Percentiles rank a stretch among this genome's conserved stretches.
Evolutionary conservation across 2,329 filamentous ascomycete species (phyloP).

Genomic region (Colletotrichum chrysophilum): DNA sequence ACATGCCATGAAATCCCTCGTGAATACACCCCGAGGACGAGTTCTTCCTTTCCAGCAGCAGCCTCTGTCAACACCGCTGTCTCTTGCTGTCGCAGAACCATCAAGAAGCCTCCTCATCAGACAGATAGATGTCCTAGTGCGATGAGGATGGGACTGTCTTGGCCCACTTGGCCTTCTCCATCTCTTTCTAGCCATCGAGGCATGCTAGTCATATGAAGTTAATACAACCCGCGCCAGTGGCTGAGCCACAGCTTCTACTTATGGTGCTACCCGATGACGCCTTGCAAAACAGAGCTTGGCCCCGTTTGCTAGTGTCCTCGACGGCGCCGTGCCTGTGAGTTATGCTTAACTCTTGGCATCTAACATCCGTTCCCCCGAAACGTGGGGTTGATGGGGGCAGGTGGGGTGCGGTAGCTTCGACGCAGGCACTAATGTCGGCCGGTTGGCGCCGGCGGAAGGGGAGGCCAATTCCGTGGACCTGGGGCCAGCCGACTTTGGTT

Average conservation of each 20-base stretch:
- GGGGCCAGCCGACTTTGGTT: not conserved
- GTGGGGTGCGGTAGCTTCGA: not conserved
- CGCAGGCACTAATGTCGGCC: not conserved
- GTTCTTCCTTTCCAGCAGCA: not conserved
- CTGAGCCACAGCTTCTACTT: not conserved
- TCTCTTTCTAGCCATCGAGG: not conserved
- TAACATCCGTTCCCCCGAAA: conserved; percentile 3
- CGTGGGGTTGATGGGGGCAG: not conserved
- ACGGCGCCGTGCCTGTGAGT: not conserved
- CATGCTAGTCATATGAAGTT: not conserved
- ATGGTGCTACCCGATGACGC: not conserved
- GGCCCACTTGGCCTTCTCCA: not conserved
- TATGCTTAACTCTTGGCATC: not conserved
- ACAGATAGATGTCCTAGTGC: not conserved
- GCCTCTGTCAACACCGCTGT: not conserved
- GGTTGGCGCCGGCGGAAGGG: not conserved
- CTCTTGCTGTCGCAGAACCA: not conserved
- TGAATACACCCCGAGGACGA: not conserved
- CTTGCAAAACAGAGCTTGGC: not conserved
- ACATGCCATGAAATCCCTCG: accelerated
- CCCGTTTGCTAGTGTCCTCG: not conserved
- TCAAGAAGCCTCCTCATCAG: not conserved
- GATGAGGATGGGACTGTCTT: not conserved
- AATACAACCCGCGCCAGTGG: not conserved
- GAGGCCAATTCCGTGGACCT: not conserved